Evolutionary conservation across 257 asterid species (phyloP), one percentile per base, ranked within the genome.

Genomic region (Plantago elongata): DNA sequence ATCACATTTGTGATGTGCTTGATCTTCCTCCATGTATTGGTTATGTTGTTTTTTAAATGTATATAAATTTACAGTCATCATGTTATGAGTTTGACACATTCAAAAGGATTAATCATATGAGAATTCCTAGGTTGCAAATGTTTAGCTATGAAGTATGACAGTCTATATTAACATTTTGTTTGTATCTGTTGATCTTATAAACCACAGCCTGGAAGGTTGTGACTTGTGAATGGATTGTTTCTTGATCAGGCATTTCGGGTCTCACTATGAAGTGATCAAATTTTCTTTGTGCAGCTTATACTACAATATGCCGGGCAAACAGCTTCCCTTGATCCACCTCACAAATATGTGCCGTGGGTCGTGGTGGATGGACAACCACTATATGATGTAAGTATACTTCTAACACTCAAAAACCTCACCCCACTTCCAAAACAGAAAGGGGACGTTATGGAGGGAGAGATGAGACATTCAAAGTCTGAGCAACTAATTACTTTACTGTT

Each of bases 291-390:
- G 88, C 89, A 92, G 95, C 79, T 92, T 82, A 83, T 78, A 71
- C 73, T 92, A 63, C 17, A 27, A 59, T 86, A 83, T 73, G 99
- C 96, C 11, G 85, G 80, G 18, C 73, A 55, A 57, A 92, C 99
- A 61, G 81, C 67, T 66, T 80, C 84, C 52, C 95, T 92, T 51
- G 58, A 83, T 62, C 99, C 99, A 65, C 99, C 97, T 45, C 97
- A 89, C 69, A 74, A 38, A 47, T 92, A 89, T 10, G 97, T 92
- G 47, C 97, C 99, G 0, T 92, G 96, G 99, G 89, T 92, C 7
- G 84, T 79, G 52, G 95, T 92, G 71, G 84, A 91, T 58, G 95
- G 94, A 29, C 78, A 86, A 14, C 98, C 98, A 44, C 84, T 91
- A 51, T 88, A 91, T 58, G 95, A 88, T 65, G 98, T 90, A 43